These are phyloP conservation scores for Backusella morwellensis DNA, from an alignment of 192 early-diverging fungal genomes.

Conservation along the genomic window DNA sequence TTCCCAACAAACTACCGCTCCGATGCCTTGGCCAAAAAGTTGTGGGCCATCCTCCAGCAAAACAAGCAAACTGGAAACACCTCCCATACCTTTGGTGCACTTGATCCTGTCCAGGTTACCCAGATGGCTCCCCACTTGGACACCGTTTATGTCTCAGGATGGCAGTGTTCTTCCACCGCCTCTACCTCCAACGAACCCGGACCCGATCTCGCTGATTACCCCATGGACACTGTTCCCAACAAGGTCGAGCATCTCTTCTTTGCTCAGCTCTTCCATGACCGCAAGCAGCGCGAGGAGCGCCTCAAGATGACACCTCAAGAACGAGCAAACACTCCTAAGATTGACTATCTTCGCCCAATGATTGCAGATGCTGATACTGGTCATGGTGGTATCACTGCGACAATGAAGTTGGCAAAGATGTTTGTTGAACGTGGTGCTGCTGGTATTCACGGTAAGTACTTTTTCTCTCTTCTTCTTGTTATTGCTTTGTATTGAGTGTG, in stretches of 20 bases:
- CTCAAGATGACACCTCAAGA: constrained; percentile 61
- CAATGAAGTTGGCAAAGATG: constrained; percentile 97
- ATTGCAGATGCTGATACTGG: constrained; percentile 98
- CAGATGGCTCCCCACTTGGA: constrained; percentile 98
- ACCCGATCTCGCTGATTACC: constrained; percentile 98
- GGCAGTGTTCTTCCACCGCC: constrained; percentile 97
- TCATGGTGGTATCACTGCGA: constrained; percentile 97
- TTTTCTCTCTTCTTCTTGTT: not conserved
- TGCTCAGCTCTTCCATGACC: constrained; percentile 97
- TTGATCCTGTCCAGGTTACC: constrained; percentile 90
- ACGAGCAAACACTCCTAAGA: constrained; percentile 67
- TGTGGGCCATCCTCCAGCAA: constrained; percentile 77
- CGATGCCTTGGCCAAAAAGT: constrained; percentile 88
- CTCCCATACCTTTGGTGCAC: constrained; percentile 91
- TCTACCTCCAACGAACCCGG: constrained; percentile 95
- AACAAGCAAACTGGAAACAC: constrained; percentile 79
- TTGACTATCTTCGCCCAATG: constrained; percentile 92
- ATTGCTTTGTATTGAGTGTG: not conserved
- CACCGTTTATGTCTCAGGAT: constrained; percentile 96
- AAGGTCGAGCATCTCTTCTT: constrained; percentile 98
- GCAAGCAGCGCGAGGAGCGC: constrained; percentile 91
- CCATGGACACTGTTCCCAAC: constrained; percentile 97
- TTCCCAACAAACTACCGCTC: constrained; percentile 75
- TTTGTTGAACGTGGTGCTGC: constrained; percentile 96
- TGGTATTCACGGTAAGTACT: constrained; percentile 70